Evolutionary conservation across 208 protist species (phyloP).

Genomic region (Leishmania braziliensis): DNA sequence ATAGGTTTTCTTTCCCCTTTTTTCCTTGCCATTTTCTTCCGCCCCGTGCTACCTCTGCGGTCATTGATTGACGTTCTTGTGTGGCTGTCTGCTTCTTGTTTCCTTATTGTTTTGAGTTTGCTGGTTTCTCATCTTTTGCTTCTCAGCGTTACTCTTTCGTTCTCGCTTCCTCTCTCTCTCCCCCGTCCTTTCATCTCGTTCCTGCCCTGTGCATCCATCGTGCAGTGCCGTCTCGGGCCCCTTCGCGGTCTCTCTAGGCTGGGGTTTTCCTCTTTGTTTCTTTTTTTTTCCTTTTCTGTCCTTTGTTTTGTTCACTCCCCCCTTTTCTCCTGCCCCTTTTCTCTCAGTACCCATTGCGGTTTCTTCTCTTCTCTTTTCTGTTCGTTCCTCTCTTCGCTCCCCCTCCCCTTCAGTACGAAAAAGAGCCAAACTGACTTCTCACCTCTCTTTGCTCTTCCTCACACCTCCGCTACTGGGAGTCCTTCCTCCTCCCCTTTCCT

Average conservation of each 20-base stretch:
- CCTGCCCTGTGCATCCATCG: neutral
- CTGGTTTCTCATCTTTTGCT: neutral
- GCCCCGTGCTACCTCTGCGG: neutral
- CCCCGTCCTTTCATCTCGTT: neutral
- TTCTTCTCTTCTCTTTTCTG: neutral
- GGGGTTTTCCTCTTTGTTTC: neutral
- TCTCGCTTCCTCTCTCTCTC: neutral
- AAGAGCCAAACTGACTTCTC: neutral
- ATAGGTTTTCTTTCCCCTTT: neutral
- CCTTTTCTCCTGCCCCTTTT: neutral
- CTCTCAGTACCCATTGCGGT: neutral
- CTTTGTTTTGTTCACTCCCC: neutral
- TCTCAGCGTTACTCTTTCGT: neutral
- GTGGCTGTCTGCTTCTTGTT: neutral
- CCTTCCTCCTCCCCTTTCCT: neutral
- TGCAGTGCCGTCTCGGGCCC: neutral
- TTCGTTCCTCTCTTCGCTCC: neutral
- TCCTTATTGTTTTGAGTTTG: neutral
- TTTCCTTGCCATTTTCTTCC: neutral
- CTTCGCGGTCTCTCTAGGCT: neutral
- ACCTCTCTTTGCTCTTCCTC: neutral
- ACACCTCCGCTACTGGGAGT: neutral
- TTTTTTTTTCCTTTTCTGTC: neutral
- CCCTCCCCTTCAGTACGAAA: neutral
- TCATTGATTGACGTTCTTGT: neutral